These are phyloP conservation scores for Microcyclospora tardicrescens DNA, from an alignment of 2,329 filamentous ascomycete genomes.

Conservation along the genomic window DNA sequence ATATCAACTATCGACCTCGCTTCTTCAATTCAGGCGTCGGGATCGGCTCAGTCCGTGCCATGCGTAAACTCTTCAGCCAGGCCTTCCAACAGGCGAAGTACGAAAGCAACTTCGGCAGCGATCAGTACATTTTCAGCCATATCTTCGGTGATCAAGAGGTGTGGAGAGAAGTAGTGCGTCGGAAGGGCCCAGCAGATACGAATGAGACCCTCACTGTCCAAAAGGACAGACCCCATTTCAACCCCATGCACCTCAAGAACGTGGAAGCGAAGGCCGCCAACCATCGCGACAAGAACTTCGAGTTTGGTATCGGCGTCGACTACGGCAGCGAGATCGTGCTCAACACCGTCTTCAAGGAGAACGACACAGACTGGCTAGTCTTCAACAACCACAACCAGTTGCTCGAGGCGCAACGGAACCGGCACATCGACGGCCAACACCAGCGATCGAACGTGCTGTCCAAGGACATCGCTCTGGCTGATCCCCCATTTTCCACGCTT, in stretches of 20 bases:
- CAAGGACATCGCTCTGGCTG: constrained; percentile 18
- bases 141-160: constrained; percentile 21
- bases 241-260: constrained; percentile 9
- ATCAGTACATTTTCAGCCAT: constrained; percentile 25
- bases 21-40: constrained; percentile 22
- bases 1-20: constrained; percentile 30
- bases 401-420: constrained; percentile 5
- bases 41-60: constrained; percentile 14
- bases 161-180: constrained; percentile 23
- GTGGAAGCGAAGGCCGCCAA: constrained; percentile 16
- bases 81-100: constrained; percentile 20
- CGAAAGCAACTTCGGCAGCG: constrained; percentile 16
- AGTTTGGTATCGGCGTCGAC: constrained; percentile 21
- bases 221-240: constrained; percentile 1
- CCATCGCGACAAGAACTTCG: constrained; percentile 29
- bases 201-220: background rate
- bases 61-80: constrained; percentile 16
- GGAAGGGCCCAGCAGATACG: constrained; percentile 2
- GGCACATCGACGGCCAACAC: constrained; percentile 1
- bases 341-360: constrained; percentile 15
- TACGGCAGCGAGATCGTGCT: constrained; percentile 15
- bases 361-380: constrained; percentile 15
- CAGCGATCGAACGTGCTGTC: constrained; percentile 7
- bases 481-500: constrained; percentile 26
- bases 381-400: constrained; percentile 9